Conservation (phyloP, 495 filamentous ascomycete species). For the Podospora pseudocomata region DNA sequence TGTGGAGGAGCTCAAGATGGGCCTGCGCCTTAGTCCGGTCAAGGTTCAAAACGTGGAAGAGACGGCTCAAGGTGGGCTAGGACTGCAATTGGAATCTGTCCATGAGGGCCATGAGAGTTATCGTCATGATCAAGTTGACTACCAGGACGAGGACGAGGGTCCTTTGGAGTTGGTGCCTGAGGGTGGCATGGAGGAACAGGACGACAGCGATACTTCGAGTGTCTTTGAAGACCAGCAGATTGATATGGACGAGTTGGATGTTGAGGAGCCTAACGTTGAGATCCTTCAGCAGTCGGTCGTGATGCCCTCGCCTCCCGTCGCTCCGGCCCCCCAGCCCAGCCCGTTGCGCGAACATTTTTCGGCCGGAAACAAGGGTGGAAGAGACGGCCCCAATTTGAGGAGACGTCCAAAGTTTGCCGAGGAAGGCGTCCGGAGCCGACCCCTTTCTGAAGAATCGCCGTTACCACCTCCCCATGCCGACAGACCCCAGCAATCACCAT, state of each 20-base stretch:
- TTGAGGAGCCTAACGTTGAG: slow-evolving; percentile 47
- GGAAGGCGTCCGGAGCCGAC: slow-evolving; percentile 37
- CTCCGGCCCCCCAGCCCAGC: slow-evolving; percentile 40
- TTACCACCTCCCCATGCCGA: slow-evolving; percentile 32
- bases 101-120: slow-evolving; percentile 37
- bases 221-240: slow-evolving; percentile 37
- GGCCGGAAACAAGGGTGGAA: slow-evolving; percentile 40
- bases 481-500: slow-evolving; percentile 25
- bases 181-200: slow-evolving; percentile 19
- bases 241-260: slow-evolving; percentile 49
- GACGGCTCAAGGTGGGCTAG: slow-evolving; percentile 35
- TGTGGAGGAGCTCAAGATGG: slow-evolving; percentile 76
- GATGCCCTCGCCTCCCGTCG: slow-evolving; percentile 36
- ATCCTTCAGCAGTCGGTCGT: slow-evolving; percentile 42
- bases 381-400: slow-evolving; percentile 14
- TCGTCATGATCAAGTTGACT: background rate
- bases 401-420: slow-evolving; percentile 40
- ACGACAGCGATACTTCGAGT: slow-evolving; percentile 14
- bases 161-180: slow-evolving; percentile 27
- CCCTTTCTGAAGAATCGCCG: slow-evolving; percentile 24
- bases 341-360: slow-evolving; percentile 47
- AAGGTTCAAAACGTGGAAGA: slow-evolving; percentile 51
- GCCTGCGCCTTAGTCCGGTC: slow-evolving; percentile 63
- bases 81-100: slow-evolving; percentile 38
- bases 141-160: slow-evolving; percentile 18